A percentile compares a stretch with the other conserved stretches of the same genome.
These are phyloP conservation scores for Sporothrix schenckii DNA, from an alignment of 2,329 filamentous ascomycete species.

Conservation along the genomic window DNA sequence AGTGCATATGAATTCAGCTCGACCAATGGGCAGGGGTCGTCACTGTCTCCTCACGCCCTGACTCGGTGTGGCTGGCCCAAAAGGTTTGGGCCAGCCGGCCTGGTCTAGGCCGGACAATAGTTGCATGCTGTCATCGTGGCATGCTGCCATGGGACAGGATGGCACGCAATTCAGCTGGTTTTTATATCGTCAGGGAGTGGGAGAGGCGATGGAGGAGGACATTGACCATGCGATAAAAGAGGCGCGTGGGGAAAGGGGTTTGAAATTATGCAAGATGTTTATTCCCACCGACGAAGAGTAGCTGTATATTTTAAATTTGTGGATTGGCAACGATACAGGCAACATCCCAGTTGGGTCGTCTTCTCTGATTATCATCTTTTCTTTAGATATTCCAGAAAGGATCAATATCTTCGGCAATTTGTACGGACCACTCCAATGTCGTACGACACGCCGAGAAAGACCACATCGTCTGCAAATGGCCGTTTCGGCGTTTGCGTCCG, in stretches of 20 bases:
- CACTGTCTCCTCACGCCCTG: background rate
- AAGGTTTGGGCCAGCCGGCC: background rate
- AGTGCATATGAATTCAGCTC: background rate
- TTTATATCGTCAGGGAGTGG: background rate
- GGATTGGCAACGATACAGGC: background rate
- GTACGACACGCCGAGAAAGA: no score
- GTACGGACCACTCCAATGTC: background rate
- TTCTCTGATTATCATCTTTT: background rate
- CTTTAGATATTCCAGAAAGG: no score
- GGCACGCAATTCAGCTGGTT: background rate
- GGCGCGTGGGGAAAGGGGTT: constrained; percentile 2
- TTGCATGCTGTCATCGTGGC: constrained; percentile 12
- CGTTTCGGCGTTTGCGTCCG: background rate
- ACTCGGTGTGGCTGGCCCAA: background rate
- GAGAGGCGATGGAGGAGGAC: background rate
- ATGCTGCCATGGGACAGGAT: constrained; percentile 17
- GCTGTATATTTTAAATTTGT: background rate
- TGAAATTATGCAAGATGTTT: constrained; percentile 11
- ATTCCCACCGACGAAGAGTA: background rate
- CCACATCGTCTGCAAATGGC: background rate
- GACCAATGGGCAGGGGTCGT: background rate
- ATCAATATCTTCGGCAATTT: no score
- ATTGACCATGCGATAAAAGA: background rate
- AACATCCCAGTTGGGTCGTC: constrained; percentile 1
- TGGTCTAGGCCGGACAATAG: background rate